Conservation (phyloP, 2,329 filamentous ascomycete genomes). For the Aspergillus neoniger region DNA sequence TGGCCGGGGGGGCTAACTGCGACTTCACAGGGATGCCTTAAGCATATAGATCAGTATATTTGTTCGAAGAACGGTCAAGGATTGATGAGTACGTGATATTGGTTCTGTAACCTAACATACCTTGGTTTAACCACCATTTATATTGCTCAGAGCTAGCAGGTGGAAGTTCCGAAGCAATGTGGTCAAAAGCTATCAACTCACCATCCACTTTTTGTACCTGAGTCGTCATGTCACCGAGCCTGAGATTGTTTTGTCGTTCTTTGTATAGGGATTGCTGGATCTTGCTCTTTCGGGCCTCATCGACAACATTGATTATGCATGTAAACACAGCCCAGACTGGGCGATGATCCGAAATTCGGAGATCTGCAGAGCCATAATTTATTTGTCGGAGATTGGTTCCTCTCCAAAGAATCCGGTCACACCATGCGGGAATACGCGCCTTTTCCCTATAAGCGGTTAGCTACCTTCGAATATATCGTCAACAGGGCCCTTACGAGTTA, state of each 20-base stretch:
- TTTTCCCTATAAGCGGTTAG: conserved; percentile 69
- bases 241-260: conserved; percentile 63
- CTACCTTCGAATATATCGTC: background rate
- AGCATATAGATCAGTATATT: conserved; percentile 8
- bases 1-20: conserved; percentile 65
- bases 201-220: conserved; percentile 58
- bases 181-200: conserved; percentile 77
- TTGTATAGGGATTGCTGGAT: conserved; percentile 76
- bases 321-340: conserved; percentile 90
- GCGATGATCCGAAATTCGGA: conserved; percentile 93
- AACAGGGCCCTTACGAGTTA: conserved; percentile 66
- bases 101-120: conserved; percentile 36
- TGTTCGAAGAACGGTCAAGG: background rate
- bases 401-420: conserved; percentile 86
- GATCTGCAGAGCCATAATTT: conserved; percentile 76
- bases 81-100: background rate
- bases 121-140: conserved; percentile 68
- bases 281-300: conserved; percentile 70
- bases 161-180: conserved; percentile 74
- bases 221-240: conserved; percentile 21
- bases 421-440: conserved; percentile 93
- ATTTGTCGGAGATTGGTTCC: conserved; percentile 80
- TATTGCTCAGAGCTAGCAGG: conserved; percentile 62
- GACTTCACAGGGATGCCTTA: conserved; percentile 73
- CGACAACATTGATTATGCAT: conserved; percentile 76